Conservation (phyloP, 164 flowering plant species). For the Umbilicus rupestris region DNA sequence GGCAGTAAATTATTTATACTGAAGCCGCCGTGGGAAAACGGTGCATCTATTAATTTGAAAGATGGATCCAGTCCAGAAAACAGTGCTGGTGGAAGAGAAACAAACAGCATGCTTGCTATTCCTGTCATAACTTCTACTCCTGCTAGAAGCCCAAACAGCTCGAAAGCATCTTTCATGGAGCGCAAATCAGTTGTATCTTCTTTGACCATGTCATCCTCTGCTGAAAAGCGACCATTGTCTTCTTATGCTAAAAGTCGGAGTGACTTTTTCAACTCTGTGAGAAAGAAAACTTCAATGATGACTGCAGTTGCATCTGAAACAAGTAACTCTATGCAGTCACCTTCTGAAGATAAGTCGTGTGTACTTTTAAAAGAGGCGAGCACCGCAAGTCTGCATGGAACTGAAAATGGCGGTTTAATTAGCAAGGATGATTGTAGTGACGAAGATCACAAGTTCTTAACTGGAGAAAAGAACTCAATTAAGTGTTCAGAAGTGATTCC, state of each 20-base stretch:
- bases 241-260: constrained; percentile 65
- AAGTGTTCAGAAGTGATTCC: constrained; percentile 23
- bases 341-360: constrained; percentile 24
- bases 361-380: constrained; percentile 22
- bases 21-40: constrained; percentile 63
- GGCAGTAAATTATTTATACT: constrained; percentile 65
- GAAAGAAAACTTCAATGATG: constrained; percentile 46
- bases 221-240: constrained; percentile 47
- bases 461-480: constrained; percentile 20
- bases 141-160: constrained; percentile 29
- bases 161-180: constrained; percentile 31
- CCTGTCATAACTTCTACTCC: constrained; percentile 31
- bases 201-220: constrained; percentile 20
- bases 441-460: constrained; percentile 19
- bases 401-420: constrained; percentile 22
- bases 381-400: constrained; percentile 22
- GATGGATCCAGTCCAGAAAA: constrained; percentile 42
- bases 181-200: constrained; percentile 35
- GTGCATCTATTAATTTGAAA: constrained; percentile 31
- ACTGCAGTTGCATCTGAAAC: constrained; percentile 25
- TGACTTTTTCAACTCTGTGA: constrained; percentile 73
- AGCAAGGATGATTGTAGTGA: constrained; percentile 31
- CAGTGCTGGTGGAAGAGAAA: constrained; percentile 20
- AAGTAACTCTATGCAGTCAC: constrained; percentile 21
- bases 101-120: constrained; percentile 26